Conservation (phyloP, 768 basidiomycete genomes). For the Boletus coccyginus region DNA sequence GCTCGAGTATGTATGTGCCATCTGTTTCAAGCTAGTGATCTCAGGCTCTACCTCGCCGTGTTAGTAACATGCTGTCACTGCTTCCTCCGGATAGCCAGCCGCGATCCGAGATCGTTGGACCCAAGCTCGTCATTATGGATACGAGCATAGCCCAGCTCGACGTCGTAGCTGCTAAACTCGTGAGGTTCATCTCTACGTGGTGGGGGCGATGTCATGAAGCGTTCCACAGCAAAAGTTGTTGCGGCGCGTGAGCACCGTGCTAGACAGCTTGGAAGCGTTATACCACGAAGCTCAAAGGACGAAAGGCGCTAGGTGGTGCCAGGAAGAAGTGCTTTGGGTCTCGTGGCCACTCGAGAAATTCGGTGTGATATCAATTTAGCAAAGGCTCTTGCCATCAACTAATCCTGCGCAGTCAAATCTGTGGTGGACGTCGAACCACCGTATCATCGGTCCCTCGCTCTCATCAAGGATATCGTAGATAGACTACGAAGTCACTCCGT, state of each 20-base stretch:
- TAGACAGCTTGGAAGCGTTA: slow-evolving; percentile 64
- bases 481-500: slow-evolving; percentile 61
- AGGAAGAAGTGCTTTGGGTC: slow-evolving; percentile 71
- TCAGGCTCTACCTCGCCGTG: neutral
- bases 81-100: slow-evolving; percentile 54
- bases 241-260: slow-evolving; percentile 55
- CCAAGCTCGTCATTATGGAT: slow-evolving; percentile 69
- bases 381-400: neutral
- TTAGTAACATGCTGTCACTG: slow-evolving; percentile 62
- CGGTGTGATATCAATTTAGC: slow-evolving; percentile 40
- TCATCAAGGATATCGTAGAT: slow-evolving; percentile 55
- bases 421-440: slow-evolving; percentile 55
- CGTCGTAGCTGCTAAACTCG: slow-evolving; percentile 59
- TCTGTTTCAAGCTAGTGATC: neutral
- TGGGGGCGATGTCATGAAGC: neutral
- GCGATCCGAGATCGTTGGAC: slow-evolving; percentile 54
- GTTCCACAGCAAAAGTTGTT: slow-evolving; percentile 63
- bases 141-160: slow-evolving; percentile 58
- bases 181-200: slow-evolving; percentile 34
- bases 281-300: slow-evolving; percentile 66
- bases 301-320: slow-evolving; percentile 72
- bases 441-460: slow-evolving; percentile 64
- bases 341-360: slow-evolving; percentile 84
- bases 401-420: slow-evolving; percentile 45
- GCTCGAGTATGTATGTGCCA: slow-evolving; percentile 62